Evolutionary conservation across 441 rosid species (phyloP).

Genomic region (Pelargonium citronellum): DNA sequence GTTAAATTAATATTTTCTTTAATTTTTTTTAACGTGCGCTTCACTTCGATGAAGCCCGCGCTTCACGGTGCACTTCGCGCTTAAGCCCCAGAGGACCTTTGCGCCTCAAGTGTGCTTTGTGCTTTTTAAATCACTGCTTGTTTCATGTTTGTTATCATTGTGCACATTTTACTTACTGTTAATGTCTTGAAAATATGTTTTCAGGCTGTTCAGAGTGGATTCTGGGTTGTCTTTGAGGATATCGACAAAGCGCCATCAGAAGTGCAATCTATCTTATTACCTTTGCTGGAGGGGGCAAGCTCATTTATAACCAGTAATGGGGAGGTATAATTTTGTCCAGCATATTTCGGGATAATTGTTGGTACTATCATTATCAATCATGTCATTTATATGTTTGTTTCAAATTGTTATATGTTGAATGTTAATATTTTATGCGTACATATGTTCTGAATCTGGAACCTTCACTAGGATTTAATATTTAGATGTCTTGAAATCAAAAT

Average conservation of each 20-base stretch:
- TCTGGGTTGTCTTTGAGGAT: conserved; percentile 95
- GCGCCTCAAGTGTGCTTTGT: too few species aligned
- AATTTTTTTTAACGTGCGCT: too few species aligned
- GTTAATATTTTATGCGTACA: background rate
- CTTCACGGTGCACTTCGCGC: too few species aligned
- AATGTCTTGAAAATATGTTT: background rate
- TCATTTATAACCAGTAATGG: conserved; percentile 66
- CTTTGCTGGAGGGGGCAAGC: conserved; percentile 74
- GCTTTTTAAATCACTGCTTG: too few species aligned
- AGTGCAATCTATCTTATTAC: conserved; percentile 74
- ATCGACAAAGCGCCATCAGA: conserved; percentile 93
- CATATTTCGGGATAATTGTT: conserved; percentile 67
- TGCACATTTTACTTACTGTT: too few species aligned
- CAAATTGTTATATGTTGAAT: background rate
- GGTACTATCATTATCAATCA: conserved; percentile 39
- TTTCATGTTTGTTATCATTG: too few species aligned
- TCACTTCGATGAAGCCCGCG: too few species aligned
- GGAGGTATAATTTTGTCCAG: conserved; percentile 63
- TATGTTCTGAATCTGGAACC: background rate
- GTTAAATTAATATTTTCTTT: too few species aligned
- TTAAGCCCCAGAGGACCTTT: too few species aligned
- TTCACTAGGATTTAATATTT: background rate
- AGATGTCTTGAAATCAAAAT: background rate
- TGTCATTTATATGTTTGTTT: too few species aligned
- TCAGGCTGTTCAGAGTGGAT: conserved; percentile 80